phyloP scores from a whole-genome alignment of 805 yeast genomes.

The Saccharomycopsis guyanensis region DNA sequence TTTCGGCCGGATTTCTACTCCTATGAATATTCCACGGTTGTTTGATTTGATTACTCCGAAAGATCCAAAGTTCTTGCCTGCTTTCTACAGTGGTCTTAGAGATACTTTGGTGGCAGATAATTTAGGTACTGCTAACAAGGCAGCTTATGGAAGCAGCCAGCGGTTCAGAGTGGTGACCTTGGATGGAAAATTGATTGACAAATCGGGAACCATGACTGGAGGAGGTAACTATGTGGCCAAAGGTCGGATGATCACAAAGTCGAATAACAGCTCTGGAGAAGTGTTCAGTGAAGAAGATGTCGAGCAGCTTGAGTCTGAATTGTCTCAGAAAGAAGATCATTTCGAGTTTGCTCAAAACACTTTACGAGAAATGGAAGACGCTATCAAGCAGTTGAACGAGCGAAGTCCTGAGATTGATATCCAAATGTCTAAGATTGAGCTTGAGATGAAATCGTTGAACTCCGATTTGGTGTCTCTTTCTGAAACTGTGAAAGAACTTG shows the following conservation, averaged over 20 bases:
- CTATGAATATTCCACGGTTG: constrained; percentile 68
- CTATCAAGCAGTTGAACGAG: constrained; percentile 51
- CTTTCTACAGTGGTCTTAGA: constrained; percentile 78
- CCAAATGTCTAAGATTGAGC: constrained; percentile 45
- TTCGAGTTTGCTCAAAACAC: constrained; percentile 44
- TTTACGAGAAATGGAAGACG: constrained; percentile 50
- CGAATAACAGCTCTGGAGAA: constrained; percentile 27
- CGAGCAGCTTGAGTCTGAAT: constrained; percentile 42
- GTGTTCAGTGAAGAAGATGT: constrained; percentile 48
- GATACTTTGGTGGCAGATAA: constrained; percentile 84
- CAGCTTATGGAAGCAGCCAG: constrained; percentile 70
- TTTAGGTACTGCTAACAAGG: constrained; percentile 71
- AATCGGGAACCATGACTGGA: constrained; percentile 94
- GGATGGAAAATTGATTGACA: constrained; percentile 86
- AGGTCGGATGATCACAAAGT: constrained; percentile 63
- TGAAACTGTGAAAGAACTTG: constrained; percentile 34
- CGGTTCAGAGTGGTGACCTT: constrained; percentile 87
- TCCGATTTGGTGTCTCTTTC: constrained; percentile 45
- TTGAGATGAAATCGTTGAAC: constrained; percentile 58
- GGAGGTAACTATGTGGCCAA: constrained; percentile 70
- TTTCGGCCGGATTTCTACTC: constrained; percentile 53
- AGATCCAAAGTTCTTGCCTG: constrained; percentile 67
- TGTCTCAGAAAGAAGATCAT: constrained; percentile 44
- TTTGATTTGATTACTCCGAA: constrained; percentile 73
- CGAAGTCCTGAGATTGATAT: constrained; percentile 63